Evolutionary conservation across 1,284 basidiomycete species (phyloP).

Genomic region (Pseudozyma pruni): DNA sequence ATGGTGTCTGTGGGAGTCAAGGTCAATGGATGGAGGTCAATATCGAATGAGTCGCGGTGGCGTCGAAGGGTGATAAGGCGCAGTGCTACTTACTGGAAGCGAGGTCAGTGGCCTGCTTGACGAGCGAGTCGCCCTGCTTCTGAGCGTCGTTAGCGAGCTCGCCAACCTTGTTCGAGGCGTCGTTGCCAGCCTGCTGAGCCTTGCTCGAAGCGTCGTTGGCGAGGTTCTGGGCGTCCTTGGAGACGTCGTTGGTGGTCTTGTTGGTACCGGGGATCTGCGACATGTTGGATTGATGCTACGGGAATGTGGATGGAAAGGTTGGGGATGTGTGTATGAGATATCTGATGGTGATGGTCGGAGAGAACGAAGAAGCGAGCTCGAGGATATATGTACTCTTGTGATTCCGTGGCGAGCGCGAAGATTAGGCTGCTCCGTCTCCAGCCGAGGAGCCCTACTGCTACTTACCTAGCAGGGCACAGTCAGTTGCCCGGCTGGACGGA

Average conservation of each 20-base stretch:
- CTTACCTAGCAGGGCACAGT: too few species aligned
- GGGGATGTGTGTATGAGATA: not conserved
- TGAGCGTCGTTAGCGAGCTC: conserved; percentile 37
- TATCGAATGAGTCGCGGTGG: too few species aligned
- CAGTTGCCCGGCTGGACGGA: not conserved
- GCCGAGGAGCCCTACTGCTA: too few species aligned
- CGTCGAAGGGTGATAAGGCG: not conserved
- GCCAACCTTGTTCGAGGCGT: conserved; percentile 38
- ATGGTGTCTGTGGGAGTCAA: conserved; percentile 39
- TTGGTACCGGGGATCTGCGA: conserved; percentile 48
- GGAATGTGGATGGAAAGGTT: not conserved
- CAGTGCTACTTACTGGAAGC: conserved; percentile 36
- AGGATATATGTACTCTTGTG: conserved; percentile 5
- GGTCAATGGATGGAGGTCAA: too few species aligned
- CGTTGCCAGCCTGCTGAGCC: conserved; percentile 35
- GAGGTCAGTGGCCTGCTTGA: conserved; percentile 48
- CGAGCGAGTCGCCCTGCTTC: conserved; percentile 38
- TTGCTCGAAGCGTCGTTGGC: conserved; percentile 45
- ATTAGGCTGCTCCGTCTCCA: not conserved
- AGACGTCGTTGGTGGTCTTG: conserved; percentile 47
- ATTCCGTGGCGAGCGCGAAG: not conserved
- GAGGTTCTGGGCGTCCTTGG: conserved; percentile 47
- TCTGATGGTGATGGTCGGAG: not conserved
- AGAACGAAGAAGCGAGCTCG: not conserved
- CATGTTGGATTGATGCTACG: conserved; percentile 17